These are phyloP conservation scores for Capsicum rhomboideum DNA, from an alignment of 257 asterid genomes.

Conservation along the genomic window DNA sequence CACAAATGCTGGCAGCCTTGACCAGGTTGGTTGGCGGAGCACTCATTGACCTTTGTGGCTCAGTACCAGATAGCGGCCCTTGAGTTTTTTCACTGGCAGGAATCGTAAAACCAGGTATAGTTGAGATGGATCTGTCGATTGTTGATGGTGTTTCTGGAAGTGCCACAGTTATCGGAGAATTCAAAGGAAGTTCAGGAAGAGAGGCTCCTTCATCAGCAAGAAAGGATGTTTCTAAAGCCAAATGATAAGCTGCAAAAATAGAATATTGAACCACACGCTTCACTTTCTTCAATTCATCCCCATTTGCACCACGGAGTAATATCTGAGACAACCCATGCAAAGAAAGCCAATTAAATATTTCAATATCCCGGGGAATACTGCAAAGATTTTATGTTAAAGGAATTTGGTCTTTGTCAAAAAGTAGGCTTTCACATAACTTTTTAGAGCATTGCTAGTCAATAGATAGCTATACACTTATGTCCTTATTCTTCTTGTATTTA, in stretches of 20 bases:
- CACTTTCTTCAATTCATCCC: slow-evolving; percentile 88
- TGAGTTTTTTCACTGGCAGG: slow-evolving; percentile 33
- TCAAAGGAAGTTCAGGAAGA: slow-evolving; percentile 65
- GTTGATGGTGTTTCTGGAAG: slow-evolving; percentile 66
- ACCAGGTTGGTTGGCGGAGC: slow-evolving; percentile 39
- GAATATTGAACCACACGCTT: slow-evolving; percentile 93
- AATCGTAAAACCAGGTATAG: slow-evolving; percentile 48
- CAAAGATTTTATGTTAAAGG: neutral
- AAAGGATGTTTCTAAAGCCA: slow-evolving; percentile 94
- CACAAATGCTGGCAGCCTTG: slow-evolving; percentile 23
- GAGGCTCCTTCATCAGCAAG: slow-evolving; percentile 99
- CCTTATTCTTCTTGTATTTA: slow-evolving; percentile 5
- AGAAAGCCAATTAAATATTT: neutral
- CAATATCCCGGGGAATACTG: neutral
- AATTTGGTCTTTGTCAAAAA: neutral
- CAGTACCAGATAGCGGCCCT: slow-evolving; percentile 40
- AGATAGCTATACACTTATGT: neutral
- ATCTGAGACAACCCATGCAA: slow-evolving; percentile 43
- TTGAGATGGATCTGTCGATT: slow-evolving; percentile 75
- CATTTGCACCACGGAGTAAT: slow-evolving; percentile 84
- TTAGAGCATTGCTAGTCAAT: neutral
- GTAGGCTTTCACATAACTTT: neutral
- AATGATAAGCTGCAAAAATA: slow-evolving; percentile 92
- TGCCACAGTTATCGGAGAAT: slow-evolving; percentile 65
- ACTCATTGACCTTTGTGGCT: slow-evolving; percentile 47